A percentile compares a stretch with the other conserved stretches of the same genome.
These are phyloP conservation scores for Neurospora sp. DNA, from an alignment of 2,329 filamentous ascomycete species.

Conservation along the genomic window DNA sequence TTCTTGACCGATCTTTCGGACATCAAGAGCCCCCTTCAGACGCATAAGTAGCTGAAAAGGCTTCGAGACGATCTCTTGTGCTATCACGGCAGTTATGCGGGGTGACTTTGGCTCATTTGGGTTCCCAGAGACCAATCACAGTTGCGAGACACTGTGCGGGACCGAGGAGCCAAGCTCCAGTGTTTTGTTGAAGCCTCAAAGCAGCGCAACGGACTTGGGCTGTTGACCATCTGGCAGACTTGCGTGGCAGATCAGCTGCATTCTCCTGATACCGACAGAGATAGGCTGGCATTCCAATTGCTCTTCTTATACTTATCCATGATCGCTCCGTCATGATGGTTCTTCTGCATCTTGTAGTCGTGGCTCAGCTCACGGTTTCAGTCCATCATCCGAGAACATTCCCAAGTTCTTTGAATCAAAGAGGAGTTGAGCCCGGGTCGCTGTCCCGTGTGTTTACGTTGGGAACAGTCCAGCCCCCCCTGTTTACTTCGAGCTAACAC, in stretches of 20 bases:
- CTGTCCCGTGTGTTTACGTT: background rate
- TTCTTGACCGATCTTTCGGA: background rate
- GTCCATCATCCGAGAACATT: background rate
- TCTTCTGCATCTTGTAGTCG: background rate
- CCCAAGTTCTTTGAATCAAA: background rate
- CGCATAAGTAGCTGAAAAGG: background rate
- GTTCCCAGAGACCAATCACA: background rate
- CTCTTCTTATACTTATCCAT: background rate
- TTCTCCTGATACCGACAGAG: background rate
- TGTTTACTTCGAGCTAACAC: background rate
- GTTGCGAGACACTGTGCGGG: background rate
- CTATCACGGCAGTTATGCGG: background rate
- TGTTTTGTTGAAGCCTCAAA: background rate
- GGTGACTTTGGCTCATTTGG: background rate
- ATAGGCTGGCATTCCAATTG: background rate
- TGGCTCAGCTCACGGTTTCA: background rate
- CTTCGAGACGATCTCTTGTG: background rate
- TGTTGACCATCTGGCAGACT: background rate
- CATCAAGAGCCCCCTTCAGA: background rate
- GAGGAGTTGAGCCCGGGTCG: background rate
- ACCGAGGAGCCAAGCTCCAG: background rate
- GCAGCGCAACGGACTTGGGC: background rate
- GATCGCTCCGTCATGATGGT: background rate
- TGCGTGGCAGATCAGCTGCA: background rate
- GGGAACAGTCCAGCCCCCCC: background rate